A percentile compares a stretch with the other conserved stretches of the same genome.
These are phyloP conservation scores for Solanum chaucha DNA, from an alignment of 257 asterid species.

Conservation along the genomic window DNA sequence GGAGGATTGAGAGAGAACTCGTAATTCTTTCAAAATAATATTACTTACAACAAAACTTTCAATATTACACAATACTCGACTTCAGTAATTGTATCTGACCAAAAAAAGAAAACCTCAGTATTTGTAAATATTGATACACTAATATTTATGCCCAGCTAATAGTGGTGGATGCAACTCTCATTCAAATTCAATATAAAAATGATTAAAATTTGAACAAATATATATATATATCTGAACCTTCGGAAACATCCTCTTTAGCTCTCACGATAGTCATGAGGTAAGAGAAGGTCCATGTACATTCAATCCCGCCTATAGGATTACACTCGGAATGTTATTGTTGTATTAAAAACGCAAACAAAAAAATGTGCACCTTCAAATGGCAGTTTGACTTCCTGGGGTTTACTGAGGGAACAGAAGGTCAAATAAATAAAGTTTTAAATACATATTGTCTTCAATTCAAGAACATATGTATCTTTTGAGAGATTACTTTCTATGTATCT, in stretches of 20 bases:
- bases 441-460: not conserved
- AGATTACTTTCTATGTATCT: not conserved
- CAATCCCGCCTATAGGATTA: fast-evolving
- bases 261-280: not conserved
- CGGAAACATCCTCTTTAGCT: not conserved
- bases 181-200: no score
- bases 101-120: not conserved
- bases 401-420: not conserved
- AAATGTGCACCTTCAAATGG: not conserved
- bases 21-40: not conserved
- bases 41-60: no score
- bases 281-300: no score
- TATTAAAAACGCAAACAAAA: no score
- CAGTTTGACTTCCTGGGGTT: not conserved
- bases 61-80: not conserved
- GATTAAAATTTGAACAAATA: no score
- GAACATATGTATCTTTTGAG: not conserved
- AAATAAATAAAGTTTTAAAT: not conserved
- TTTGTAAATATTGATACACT: not conserved
- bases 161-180: not conserved
- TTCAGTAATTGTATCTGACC: not conserved
- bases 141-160: not conserved
- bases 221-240: not conserved
- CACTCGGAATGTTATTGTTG: not conserved
- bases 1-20: not conserved